These are phyloP conservation scores for Aspergillus bridgeri DNA, from an alignment of 495 filamentous ascomycete genomes.

Conservation along the genomic window DNA sequence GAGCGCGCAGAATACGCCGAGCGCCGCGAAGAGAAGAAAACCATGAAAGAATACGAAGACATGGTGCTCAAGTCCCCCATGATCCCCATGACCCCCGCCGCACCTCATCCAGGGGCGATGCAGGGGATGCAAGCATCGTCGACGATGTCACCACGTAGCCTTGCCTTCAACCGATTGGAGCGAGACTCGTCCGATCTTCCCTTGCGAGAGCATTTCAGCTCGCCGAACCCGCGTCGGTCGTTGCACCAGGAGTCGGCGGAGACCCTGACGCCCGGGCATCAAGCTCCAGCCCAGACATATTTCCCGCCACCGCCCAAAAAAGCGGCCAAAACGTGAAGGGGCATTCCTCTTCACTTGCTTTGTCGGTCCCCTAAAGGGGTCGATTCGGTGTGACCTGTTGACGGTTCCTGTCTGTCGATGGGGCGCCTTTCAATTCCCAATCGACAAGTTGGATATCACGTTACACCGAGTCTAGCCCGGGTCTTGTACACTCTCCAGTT, in stretches of 20 bases:
- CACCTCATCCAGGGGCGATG: constrained; percentile 15
- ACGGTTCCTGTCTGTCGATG: neutral
- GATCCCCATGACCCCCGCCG: constrained; percentile 33
- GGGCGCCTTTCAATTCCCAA: neutral
- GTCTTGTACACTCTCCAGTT: neutral
- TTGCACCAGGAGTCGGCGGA: constrained; percentile 26
- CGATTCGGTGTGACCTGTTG: neutral
- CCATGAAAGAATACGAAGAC: constrained; percentile 43
- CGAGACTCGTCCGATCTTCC: constrained; percentile 37
- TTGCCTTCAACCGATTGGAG: constrained; percentile 41
- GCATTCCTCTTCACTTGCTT: neutral
- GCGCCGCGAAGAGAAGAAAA: constrained; percentile 37
- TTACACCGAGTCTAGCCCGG: neutral
- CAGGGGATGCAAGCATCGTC: constrained; percentile 22
- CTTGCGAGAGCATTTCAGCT: constrained; percentile 32
- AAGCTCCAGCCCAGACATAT: constrained; percentile 30
- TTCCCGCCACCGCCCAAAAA: constrained; percentile 47
- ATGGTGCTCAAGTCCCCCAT: constrained; percentile 45
- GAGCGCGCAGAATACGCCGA: constrained; percentile 34
- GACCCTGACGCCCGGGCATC: constrained; percentile 12
- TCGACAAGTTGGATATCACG: neutral
- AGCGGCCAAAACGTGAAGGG: constrained; percentile 26
- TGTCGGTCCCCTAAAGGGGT: neutral
- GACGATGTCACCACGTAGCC: constrained; percentile 40
- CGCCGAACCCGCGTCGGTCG: constrained; percentile 20